Base-by-base conservation (phyloP, 345 rosid species). In the Rubroshorea leprosula region DNA sequence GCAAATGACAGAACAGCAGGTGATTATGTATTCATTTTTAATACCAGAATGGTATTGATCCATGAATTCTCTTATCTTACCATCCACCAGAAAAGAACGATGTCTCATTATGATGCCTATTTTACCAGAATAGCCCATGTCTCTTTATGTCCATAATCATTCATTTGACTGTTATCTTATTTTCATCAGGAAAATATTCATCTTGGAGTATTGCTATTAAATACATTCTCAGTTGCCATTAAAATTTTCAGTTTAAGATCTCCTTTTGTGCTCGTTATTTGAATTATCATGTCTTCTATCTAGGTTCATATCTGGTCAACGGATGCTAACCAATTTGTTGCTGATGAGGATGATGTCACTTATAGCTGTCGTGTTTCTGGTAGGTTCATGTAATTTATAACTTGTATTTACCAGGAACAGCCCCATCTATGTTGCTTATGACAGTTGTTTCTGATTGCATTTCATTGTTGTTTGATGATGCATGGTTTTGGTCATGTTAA, bases 291-390 rank as follows among this genome's bases (percentile, higher is more conserved):
- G 45, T 38, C 38, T 57, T 20, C 67, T 74, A 47, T 65, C 51
- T 67, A 91, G 98, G 76, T 84, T 45, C 92, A 82, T 75, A 71
- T 73, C 0, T 91, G 98, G 98, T 86, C 86, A 12, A 62, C 57
- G 61, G 96, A 91, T 86, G 90, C 81, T 47, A 91, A 91, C 53
- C 96, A 88, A 46, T 91, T 86, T 72, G 86, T 86, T 21, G 89
- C 95, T 41, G 94, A 88, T 69, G 98, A 91, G 71, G 98, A 91
- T 76, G 96, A 88, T 64, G 83, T 67, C 62, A 80, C 86, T 60
- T 91, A 84, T 68, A 88, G 86, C 67, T 88, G 90, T 65, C 98
- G 98, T 19, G 76, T 86, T 62, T 91, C 95, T 71, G 96, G 98
- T 84, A 70, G 61, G 85, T 47, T n/a, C n/a, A 12, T 47, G 61